A percentile compares a stretch with the other conserved stretches of the same genome.
These are phyloP conservation scores for Platismatia glauca DNA, from an alignment of 495 filamentous ascomycete species.

Conservation along the genomic window DNA sequence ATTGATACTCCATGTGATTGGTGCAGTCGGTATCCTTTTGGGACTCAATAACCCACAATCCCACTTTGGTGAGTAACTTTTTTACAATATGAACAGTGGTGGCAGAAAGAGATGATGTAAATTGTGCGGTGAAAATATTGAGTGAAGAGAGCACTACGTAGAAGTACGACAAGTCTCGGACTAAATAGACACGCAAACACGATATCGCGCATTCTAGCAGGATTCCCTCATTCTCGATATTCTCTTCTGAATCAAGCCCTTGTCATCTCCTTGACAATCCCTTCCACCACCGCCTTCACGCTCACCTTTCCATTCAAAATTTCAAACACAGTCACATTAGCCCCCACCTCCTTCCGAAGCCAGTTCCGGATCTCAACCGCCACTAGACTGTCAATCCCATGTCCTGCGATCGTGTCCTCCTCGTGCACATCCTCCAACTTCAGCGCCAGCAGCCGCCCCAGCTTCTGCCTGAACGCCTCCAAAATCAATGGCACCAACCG, in stretches of 20 bases:
- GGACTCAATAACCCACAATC: too few relatives aligned
- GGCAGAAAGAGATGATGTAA: too few relatives aligned
- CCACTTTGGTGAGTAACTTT: too few relatives aligned
- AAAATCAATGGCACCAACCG: background rate
- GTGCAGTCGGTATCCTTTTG: too few relatives aligned
- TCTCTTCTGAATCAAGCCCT: background rate
- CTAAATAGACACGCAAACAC: too few relatives aligned
- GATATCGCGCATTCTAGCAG: too few relatives aligned
- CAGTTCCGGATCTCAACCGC: conserved; percentile 36
- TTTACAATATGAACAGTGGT: too few relatives aligned
- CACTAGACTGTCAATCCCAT: conserved; percentile 38
- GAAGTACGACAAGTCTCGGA: too few relatives aligned
- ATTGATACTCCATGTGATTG: too few relatives aligned
- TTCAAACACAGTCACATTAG: conserved; percentile 1
- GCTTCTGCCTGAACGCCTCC: conserved; percentile 10
- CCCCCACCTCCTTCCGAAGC: conserved; percentile 20
- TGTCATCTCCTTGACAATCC: background rate
- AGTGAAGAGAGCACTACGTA: too few relatives aligned
- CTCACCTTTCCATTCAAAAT: conserved; percentile 10
- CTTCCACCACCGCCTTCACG: background rate
- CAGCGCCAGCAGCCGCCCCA: conserved; percentile 25
- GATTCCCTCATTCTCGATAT: too few relatives aligned
- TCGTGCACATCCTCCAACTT: conserved; percentile 31
- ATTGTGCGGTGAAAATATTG: too few relatives aligned
- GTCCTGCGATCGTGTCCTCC: conserved; percentile 31